Evolutionary conservation across 805 yeast species (phyloP).

Genomic region (Ogataea haglerorum): DNA sequence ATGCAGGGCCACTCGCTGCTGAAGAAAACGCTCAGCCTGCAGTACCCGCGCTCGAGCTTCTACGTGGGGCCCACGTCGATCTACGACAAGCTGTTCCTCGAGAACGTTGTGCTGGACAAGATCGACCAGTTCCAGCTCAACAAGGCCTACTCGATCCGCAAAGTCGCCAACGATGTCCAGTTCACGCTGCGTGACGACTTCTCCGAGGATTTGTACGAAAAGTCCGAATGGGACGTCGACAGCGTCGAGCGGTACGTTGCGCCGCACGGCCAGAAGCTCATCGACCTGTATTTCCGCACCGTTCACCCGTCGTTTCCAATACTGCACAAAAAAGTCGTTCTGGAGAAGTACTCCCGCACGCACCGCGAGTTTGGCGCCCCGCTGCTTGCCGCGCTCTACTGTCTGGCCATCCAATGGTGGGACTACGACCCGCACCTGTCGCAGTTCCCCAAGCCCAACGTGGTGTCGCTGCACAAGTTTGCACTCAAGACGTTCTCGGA

Average conservation of each 20-base stretch:
- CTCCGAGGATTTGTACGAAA: constrained; percentile 61
- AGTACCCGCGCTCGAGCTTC: constrained; percentile 86
- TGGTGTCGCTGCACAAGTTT: constrained; percentile 61
- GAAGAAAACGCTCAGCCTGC: constrained; percentile 69
- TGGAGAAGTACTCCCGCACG: constrained; percentile 87
- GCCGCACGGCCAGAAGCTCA: constrained; percentile 85
- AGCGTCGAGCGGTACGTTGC: constrained; percentile 79
- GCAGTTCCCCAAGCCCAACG: constrained; percentile 76
- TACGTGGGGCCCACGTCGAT: constrained; percentile 86
- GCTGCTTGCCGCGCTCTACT: constrained; percentile 83
- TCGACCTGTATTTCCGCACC: constrained; percentile 76
- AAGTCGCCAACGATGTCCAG: constrained; percentile 72
- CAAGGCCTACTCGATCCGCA: constrained; percentile 63
- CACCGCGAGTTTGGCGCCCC: constrained; percentile 93
- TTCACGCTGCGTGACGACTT: constrained; percentile 81
- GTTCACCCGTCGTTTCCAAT: constrained; percentile 93
- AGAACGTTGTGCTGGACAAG: constrained; percentile 59
- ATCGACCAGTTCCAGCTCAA: constrained; percentile 79
- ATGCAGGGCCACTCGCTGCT: constrained; percentile 62
- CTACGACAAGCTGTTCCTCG: constrained; percentile 69
- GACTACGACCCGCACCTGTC: constrained; percentile 76
- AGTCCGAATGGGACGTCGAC: constrained; percentile 76
- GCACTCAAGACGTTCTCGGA: constrained; percentile 66
- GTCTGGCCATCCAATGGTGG: constrained; percentile 93
- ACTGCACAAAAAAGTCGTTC: constrained; percentile 82